Base-by-base conservation (phyloP, 495 filamentous ascomycete genomes). In the Penicillium roqueforti region DNA sequence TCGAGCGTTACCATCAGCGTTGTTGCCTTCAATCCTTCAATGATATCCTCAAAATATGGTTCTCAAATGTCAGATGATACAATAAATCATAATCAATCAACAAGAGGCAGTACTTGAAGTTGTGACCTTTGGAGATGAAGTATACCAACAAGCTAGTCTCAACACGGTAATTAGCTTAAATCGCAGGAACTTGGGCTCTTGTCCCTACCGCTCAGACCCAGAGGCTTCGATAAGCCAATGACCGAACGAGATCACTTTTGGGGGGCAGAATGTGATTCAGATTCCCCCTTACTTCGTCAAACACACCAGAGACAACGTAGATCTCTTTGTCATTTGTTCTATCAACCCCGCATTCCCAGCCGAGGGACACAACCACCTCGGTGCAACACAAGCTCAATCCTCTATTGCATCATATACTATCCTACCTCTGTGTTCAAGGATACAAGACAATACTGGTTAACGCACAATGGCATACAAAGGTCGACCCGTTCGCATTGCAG, bases 401-500 rank as follows among this genome's bases (percentile, higher is more conserved):
- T 16, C 4, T 11, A 31, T 31, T 31, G 14, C 13, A 5, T 36
- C 6, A 7, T 16, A n/a, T n/a, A n/a, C 0, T 34, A 6, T 7
- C 10, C 11, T 26, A 16, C 26, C 8, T 39, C 4, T 31, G 23
- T 19, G n/a, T 39, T 28, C 19, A n/a, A 25, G n/a, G 9, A 38
- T 38, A 14, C 18, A 52, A 28, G 22, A 8, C 3, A 44, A 16
- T 18, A 31, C 7, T 42, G 11, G 26, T 44, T 11, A 20, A 20
- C 44, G 14, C 14, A 58, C 13, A 22, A 63, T 63, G 60, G 36
- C 57, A 28, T 59, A 52, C 34, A 53, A 55, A 6, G 51, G 54
- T 14, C 61, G 61, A 38, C 55, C 61, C 13, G 61, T 64, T 61
- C 58, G 61, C 14, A 61, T 64, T 43, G 61, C 61, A 53, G 61